Evolutionary conservation across 129 eudicot species (phyloP), one percentile per base, ranked within the genome.

Genomic region (Flaveria bidentis): DNA sequence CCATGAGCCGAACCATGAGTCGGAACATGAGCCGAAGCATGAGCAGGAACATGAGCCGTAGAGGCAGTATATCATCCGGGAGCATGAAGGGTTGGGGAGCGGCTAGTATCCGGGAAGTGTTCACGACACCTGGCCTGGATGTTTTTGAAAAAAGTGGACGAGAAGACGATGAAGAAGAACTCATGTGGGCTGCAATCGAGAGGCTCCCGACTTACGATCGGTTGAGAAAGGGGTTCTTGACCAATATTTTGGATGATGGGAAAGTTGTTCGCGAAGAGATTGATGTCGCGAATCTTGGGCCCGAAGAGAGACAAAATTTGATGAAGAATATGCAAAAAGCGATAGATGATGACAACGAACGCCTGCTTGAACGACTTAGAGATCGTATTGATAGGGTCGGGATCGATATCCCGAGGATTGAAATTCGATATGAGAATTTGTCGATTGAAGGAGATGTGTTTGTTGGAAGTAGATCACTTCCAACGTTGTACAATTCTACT

Each of bases 101-200:
- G 36, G 77, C 85, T 44, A 80, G 87, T 50, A 72, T 84, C 25
- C 65, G 88, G 15, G 88, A 84, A 42, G 85, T 25, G 13, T 80
- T 84, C 65, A 77, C 80, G 1, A 79, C 66, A 36, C 85, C 88
- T 0, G 77, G 82, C 9, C 55, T 50, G 5, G 82, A 85, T 51
- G 78, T 82, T 5, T 85, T 85, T 8, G 76, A 78, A 9, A 85
- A 69, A 20, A 78, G 69, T n/a, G 86, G 81, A 57, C 66, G 78
- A 16, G 75, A 73, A 61, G 85, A 81, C 33, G 88, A 85, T 7
- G 90, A 86, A 76, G 87, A 82, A 2, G 87, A 87, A 74, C 87
- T 87, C n/a, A 87, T 79, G 79, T 89, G 96, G 96, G 96, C 96
- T 74, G 96, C 96, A 2, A 85, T 89, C 25, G 96, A 89, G 75